Conservation (phyloP, 1,284 basidiomycete species). For the Porodaedalea pini region DNA sequence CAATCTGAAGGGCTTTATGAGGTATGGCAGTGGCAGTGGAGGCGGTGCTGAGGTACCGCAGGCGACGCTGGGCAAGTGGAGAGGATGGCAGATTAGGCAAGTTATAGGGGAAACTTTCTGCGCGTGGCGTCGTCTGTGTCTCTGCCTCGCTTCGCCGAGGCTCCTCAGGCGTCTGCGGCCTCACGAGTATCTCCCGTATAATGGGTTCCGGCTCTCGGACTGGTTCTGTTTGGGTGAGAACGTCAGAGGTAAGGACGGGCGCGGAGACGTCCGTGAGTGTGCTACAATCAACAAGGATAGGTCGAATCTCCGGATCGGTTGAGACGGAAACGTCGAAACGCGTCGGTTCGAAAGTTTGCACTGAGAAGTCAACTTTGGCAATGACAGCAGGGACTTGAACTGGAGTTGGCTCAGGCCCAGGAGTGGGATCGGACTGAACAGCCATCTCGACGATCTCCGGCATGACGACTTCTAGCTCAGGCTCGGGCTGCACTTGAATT, state of each 20-base stretch:
- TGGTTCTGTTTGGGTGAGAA: neutral
- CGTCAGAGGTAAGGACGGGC: neutral
- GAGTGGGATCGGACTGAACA: conserved; percentile 26
- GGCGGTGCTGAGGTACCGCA: conserved; percentile 44
- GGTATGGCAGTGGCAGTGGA: conserved; percentile 41
- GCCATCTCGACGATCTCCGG: conserved; percentile 20
- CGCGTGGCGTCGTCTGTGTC: conserved; percentile 22
- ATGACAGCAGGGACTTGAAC: conserved; percentile 4
- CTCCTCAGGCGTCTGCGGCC: conserved; percentile 16
- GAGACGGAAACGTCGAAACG: neutral
- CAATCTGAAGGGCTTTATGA: conserved; percentile 30
- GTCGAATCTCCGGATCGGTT: conserved; percentile 12
- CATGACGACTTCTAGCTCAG: conserved; percentile 25
- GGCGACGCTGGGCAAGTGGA: conserved; percentile 18
- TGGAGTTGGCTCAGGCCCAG: conserved; percentile 21
- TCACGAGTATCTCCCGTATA: neutral
- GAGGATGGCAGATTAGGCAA: conserved; percentile 46
- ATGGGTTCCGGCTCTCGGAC: conserved; percentile 2
- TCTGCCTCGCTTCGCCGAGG: conserved; percentile 19
- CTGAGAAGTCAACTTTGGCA: conserved; percentile 2
- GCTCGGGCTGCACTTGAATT: conserved; percentile 45
- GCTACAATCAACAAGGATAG: conserved; percentile 16
- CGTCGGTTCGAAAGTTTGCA: conserved; percentile 37
- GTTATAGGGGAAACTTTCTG: conserved; percentile 27
- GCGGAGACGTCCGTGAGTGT: conserved; percentile 22